Base-by-base conservation (phyloP, 371 early-diverging fungal genomes). In the Saksenaea vasiformis region DNA sequence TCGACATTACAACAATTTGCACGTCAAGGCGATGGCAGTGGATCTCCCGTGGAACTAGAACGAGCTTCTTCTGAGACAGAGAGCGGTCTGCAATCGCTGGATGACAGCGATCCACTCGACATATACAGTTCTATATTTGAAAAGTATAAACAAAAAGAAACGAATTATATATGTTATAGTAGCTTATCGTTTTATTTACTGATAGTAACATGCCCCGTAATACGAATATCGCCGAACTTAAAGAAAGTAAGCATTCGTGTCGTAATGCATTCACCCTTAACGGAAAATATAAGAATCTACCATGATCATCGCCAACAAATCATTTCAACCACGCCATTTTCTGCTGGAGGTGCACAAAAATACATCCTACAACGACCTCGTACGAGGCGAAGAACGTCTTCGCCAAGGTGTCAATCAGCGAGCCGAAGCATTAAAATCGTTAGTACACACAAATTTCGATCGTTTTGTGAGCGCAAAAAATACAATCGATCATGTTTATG, bases 371-470 rank as follows among this genome's bases (percentile, higher is more conserved):
- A 86, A 87, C 1, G 95, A 96, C 19, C 71, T 98, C 22, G 85
- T 89, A 43, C 64, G 69, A 14, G 98, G 97, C 0, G 86, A 90
- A 22, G 80, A 90, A 35, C 71, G 82, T 3, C 79, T 98, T 35
- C 80, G 90, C 53, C 73, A 70, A 56, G 84, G 91, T 1, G 91
- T 95, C 15, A 90, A 91, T 36, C 89, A 94, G 70, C 80, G 93
- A n/a, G 85, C 90, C 1, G 95, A 95, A 61, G 90, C 92, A 0
- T 83, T 95, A 31, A 94, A 93, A 65, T 85, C 85, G 28, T 74
- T 97, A 15, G 98, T 98, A 31, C 93, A 96, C 73, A 90, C 89
- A 63, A 93, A 97, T 67, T 98, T 98, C 83, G 95, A 96, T 67
- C 91, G 95, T 43, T 98, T 98, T 72, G 97, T 98, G 11, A 90